Evolutionary conservation across 129 eudicot species (phyloP).

Genomic region (Apium graveolens): DNA sequence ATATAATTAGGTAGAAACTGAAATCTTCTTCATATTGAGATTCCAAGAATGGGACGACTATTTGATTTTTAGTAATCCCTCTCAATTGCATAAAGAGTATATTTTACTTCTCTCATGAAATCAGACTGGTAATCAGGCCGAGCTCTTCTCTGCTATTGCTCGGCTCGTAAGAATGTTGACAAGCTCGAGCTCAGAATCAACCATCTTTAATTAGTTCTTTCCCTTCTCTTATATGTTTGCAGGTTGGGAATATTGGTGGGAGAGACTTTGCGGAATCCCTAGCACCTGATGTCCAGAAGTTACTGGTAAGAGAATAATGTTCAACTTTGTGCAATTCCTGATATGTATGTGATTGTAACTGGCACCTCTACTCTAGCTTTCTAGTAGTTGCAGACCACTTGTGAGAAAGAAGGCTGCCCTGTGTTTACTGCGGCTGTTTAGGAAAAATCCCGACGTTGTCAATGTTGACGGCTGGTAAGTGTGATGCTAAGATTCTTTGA

Average conservation of each 20-base stretch:
- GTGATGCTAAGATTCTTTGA: slow-evolving; percentile 7
- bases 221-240: slow-evolving; percentile 10
- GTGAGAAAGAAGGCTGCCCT: slow-evolving; percentile 99
- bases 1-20: no score
- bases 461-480: slow-evolving; percentile 97
- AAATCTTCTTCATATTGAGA: no score
- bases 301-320: slow-evolving; percentile 59
- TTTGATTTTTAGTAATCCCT: no score
- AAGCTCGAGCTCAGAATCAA: no score
- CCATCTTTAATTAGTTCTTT: neutral
- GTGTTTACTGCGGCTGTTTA: slow-evolving; percentile 78
- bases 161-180: no score
- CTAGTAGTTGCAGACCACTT: slow-evolving; percentile 96
- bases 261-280: slow-evolving; percentile 98
- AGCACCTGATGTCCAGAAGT: slow-evolving; percentile 96
- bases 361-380: slow-evolving; percentile 48
- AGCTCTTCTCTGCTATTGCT: no score
- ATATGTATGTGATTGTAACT: slow-evolving; percentile 9
- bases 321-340: neutral
- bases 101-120: no score
- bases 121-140: no score
- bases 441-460: slow-evolving; percentile 94
- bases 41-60: no score
- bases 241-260: slow-evolving; percentile 99
- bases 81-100: no score